Evolutionary conservation across 1,284 basidiomycete species (phyloP), one percentile per base, ranked within the genome.

Genomic region (Golubevia pallescens): DNA sequence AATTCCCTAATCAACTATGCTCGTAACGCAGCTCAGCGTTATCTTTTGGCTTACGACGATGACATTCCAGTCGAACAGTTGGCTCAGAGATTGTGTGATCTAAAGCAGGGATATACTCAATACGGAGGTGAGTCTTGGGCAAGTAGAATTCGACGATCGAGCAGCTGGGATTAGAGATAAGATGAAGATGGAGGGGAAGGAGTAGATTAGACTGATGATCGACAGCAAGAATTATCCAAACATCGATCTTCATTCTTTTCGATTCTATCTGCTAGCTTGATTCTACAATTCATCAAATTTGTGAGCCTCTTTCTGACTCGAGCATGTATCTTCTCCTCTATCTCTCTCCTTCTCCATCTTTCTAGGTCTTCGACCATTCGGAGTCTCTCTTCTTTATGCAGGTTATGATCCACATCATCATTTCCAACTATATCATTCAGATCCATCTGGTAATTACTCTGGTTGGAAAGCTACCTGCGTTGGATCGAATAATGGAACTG

Each of bases 401-500:
- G 96, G 96, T 48, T 95, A 95, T 86, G 97, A 99, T 87, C 91
- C 94, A 60, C 93, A 97, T 84, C 94, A 98, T 87, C 88, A 92
- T 66, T 98, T 99, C 90, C 96, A 99, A 86, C 90, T 99, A 28
- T 99, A 99, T 88, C 95, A 97, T 86, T 96, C 94, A 14, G 96
- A 99, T 86, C 96, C 97, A 1, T 97, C 94, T 57, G 96, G 96
- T 13, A 99, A 99, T 88, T 99, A 98, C 87, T 94, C 93, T 0
- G 96, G 97, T 13, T 99, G 96, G 97, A 98, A 98, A 87, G 96
- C 96, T 57, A 97, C 95, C 3, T 97, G 94, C 86, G 94, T 98
- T 76, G 96, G 96, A 34, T 93, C 93, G 53, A 98, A 98, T 88
- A 97, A 93, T 86, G 93, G 95, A 32, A 97, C 93, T 2, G 95